Evolutionary conservation across 1,139 yeast species (phyloP), one percentile per base, ranked within the genome.

Genomic region (Pichia sp.): DNA sequence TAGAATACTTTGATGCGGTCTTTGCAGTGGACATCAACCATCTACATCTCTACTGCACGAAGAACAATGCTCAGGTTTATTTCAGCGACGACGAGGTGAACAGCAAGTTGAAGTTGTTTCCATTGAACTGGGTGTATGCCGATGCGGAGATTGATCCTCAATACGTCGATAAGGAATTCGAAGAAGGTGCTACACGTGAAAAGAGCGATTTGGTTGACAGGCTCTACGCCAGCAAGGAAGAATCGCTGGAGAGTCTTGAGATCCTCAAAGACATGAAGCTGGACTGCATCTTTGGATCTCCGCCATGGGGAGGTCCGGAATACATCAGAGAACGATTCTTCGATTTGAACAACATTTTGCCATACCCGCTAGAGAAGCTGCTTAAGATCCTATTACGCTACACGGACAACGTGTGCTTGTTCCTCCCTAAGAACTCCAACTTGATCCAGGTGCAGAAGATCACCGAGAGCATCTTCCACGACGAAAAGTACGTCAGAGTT

Each of bases 261-360:
- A 40, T 44, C 12, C 53, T 65, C 0, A 42, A 52, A 14, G 48
- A 48, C n/a, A 43, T 56, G n/a, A 65, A 69, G 3, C 73, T 83
- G 37, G 94, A 86, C 58, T 75, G 87, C 39, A 73, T 85, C 7
- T 91, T 89, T 66, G 76, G 83, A 21, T 88, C 96, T 6, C 98
- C 98, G 0, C 98, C 98, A 0, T 93, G 99, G 99, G 98, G 98
- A 15, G 99, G 99, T 0, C 89, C 94, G 0, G 63, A 68, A 4
- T 93, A 91, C 66, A 67, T 69, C 32, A 58, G 68, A 11, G 55
- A 61, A 4, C 70, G 69, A 1, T 57, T 62, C 0, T 86, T 79
- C 68, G 81, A 83, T 54, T 58, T 80, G 15, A 82, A 79, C 65
- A 77, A 81, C 52, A 59, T 81, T 17, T 65, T 67, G 43, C 91